Evolutionary conservation across 257 asterid species (phyloP).

Genomic region (Knoxia roxburghii): DNA sequence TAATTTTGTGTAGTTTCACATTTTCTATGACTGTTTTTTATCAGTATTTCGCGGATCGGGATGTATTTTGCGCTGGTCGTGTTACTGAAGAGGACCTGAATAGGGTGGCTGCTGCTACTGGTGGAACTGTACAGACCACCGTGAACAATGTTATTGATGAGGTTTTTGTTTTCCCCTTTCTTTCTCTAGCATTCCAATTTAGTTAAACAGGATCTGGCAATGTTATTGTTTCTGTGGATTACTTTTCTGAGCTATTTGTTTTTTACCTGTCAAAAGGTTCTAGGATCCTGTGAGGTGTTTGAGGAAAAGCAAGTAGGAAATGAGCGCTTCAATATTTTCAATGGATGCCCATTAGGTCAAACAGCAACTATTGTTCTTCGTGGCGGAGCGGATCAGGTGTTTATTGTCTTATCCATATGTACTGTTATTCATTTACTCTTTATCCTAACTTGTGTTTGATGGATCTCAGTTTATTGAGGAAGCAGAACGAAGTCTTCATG

Average conservation of each 20-base stretch:
- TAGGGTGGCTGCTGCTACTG: slow-evolving; percentile 86
- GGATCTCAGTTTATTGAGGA: slow-evolving; percentile 39
- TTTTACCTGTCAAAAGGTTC: slow-evolving; percentile 44
- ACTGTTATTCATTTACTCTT: not conserved
- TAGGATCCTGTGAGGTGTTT: slow-evolving; percentile 68
- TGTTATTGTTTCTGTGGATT: not conserved
- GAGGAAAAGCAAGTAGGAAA: slow-evolving; percentile 97
- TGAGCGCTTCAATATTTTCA: slow-evolving; percentile 86
- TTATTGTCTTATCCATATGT: slow-evolving; percentile 6
- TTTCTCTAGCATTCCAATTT: not conserved
- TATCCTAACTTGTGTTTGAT: slow-evolving; percentile 26
- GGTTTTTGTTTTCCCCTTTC: slow-evolving; percentile 38
- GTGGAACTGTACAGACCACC: slow-evolving; percentile 88
- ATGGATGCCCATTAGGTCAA: slow-evolving; percentile 84
- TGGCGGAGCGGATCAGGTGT: slow-evolving; percentile 97
- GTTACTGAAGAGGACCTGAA: slow-evolving; percentile 83
- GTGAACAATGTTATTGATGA: slow-evolving; percentile 84
- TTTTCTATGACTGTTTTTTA: not conserved
- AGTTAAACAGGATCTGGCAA: not conserved
- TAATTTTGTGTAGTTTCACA: not conserved
- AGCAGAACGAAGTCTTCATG: slow-evolving; percentile 35
- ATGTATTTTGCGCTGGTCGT: slow-evolving; percentile 93
- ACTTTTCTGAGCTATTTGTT: not conserved
- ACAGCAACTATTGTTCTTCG: slow-evolving; percentile 96
- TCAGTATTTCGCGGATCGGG: slow-evolving; percentile 95